Base-by-base conservation (phyloP, 2,329 filamentous ascomycete species). In the Allantophomopsis lycopodina region DNA sequence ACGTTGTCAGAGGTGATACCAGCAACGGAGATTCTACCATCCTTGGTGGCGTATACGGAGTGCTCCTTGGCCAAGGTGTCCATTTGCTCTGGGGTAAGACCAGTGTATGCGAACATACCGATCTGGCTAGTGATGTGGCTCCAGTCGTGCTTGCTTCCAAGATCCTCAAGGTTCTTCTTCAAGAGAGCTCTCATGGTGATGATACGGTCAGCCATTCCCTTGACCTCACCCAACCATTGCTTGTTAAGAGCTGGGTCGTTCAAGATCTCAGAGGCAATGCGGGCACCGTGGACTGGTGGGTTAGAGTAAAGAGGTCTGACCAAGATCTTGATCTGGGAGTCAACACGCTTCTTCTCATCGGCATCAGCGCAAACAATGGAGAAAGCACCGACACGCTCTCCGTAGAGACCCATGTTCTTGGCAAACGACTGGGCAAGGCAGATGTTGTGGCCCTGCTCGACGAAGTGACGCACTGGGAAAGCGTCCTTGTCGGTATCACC, bases 351-450 rank as follows among this genome's bases (percentile, higher is more conserved):
- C 76, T 87, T 89, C 75, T 96, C 89, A 51, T 88, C 88, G 47
- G 79, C 72, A 33, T 83, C 80, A 51, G 79, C 80, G 59, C 81
- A 83, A 54, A 95, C 83, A 50, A 96, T 73, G 53, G 87, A 94
- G 75, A 98, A 96, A 49, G 88, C 88, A 57, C 91, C 91, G 44
- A 94, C 86, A 67, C 91, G 89, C 73, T 98, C 91, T 59, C 91
- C 91, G 60, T 98, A 96, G 46, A 98, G 84, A 67, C 91, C 91
- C 89, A 98, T 96, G 76, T 98, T 98, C 82, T 96, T 96, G 61
- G 89, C 89, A 63, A 96, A 96, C 40, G 83, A 91, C 69, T 96
- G 89, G 55, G 83, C 81, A 47, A 96, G 77, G 57, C 78, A 79
- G 58, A 91, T 77, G 58, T 86, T 76, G 69, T 94, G 87, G 54